Evolutionary conservation across 176 grass and related monocot species (phyloP).

Genomic region (Luzula sylvatica): DNA sequence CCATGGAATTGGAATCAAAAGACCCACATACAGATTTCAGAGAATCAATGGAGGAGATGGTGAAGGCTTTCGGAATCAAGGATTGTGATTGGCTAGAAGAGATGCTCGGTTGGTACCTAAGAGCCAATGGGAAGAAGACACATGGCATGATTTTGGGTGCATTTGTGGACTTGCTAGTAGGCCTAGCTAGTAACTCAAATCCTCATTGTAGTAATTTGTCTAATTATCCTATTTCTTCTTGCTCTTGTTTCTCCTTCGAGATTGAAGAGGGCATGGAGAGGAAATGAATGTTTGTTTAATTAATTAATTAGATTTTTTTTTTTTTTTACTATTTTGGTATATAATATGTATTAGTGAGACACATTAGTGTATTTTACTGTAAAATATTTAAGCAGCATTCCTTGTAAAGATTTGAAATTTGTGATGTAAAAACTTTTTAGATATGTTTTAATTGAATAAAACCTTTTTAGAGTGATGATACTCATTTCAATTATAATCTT

Average conservation of each 20-base stretch:
- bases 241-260: conserved; percentile 7
- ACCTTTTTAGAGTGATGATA: too few relatives aligned
- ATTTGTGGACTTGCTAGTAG: conserved; percentile 60
- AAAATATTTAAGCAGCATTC: not conserved
- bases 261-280: conserved; percentile 1
- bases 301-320: not conserved
- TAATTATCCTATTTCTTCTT: conserved; percentile 21
- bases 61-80: conserved; percentile 37
- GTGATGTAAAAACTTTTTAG: too few relatives aligned
- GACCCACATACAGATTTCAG: conserved; percentile 69
- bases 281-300: not conserved
- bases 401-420: not conserved
- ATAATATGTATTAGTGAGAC: not conserved
- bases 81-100: conserved; percentile 78
- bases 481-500: too few relatives aligned
- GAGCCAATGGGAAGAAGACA: conserved; percentile 55
- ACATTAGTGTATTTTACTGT: not conserved
- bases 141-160: conserved; percentile 68
- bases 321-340: conserved; percentile 5
- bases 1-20: conserved; percentile 43
- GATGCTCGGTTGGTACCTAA: conserved; percentile 79
- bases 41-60: conserved; percentile 84
- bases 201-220: conserved; percentile 5
- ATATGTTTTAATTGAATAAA: too few relatives aligned
- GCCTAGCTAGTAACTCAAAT: conserved; percentile 27